Conservation (phyloP, 176 grass and related monocot genomes). For the Microstegium vimineum region DNA sequence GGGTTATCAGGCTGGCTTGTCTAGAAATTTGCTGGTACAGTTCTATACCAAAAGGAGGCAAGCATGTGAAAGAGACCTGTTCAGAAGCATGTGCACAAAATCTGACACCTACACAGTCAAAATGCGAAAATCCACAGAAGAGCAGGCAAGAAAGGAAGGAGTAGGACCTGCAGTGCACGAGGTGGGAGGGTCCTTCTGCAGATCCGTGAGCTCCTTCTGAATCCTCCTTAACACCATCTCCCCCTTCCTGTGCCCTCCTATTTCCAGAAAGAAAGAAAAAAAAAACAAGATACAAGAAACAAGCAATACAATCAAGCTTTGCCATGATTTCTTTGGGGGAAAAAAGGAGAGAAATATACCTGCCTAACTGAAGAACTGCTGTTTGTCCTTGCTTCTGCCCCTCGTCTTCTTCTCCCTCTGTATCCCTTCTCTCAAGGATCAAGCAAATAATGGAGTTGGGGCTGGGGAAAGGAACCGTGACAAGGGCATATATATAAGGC, state of each 20-base stretch:
- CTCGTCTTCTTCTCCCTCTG: background rate
- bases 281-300: conserved; percentile 5
- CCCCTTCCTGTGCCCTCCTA: background rate
- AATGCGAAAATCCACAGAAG: conserved; percentile 6
- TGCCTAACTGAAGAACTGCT: background rate
- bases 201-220: conserved; percentile 82
- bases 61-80: conserved; percentile 3
- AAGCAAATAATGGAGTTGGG: conserved; percentile 35
- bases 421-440: conserved; percentile 22
- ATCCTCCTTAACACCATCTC: conserved; percentile 79
- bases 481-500: conserved; percentile 42
- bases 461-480: background rate
- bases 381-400: background rate
- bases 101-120: conserved; percentile 14
- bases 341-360: background rate
- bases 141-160: background rate
- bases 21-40: background rate
- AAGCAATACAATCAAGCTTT: conserved; percentile 5
- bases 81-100: conserved; percentile 30
- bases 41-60: background rate
- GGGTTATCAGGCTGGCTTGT: background rate
- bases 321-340: background rate
- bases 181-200: conserved; percentile 77
- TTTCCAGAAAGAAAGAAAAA: background rate
- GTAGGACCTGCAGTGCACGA: conserved; percentile 73